Conservation (phyloP, 345 rosid genomes). For the Euphorbia pulcherrima region DNA sequence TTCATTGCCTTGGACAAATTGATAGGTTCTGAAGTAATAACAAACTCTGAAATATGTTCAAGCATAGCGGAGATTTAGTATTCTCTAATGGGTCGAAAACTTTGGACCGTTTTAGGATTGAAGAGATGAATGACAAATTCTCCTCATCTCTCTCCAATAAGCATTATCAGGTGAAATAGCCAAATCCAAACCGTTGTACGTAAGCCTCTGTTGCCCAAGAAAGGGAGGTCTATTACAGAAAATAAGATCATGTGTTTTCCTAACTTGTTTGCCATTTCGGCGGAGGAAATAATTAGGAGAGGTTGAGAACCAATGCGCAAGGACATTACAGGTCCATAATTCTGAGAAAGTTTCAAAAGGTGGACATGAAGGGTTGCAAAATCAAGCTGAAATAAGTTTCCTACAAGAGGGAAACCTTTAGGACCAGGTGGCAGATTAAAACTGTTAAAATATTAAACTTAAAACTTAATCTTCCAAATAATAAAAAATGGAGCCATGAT, state of each 20-base stretch:
- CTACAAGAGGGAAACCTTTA: neutral
- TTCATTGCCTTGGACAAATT: too few species aligned
- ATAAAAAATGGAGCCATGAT: too few species aligned
- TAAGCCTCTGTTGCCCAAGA: neutral
- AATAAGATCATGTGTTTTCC: neutral
- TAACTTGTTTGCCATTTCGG: constrained; percentile 4
- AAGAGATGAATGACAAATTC: neutral
- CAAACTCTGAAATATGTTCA: too few species aligned
- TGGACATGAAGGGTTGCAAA: neutral
- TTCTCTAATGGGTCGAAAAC: neutral
- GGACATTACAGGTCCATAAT: constrained; percentile 1
- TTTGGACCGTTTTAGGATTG: neutral
- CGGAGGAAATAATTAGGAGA: neutral
- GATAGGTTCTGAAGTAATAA: too few species aligned
- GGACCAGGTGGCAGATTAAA: neutral
- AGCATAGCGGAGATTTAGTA: too few species aligned
- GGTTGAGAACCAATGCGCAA: neutral
- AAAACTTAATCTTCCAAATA: too few species aligned
- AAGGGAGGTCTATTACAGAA: neutral
- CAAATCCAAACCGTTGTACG: neutral
- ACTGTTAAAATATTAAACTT: too few species aligned
- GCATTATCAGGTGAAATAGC: neutral
- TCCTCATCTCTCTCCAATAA: constrained; percentile 10
- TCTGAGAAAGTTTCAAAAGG: neutral
- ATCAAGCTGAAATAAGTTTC: neutral